These are phyloP conservation scores for Geotrichum candidum DNA, from an alignment of 1,139 yeast species.

Conservation along the genomic window DNA sequence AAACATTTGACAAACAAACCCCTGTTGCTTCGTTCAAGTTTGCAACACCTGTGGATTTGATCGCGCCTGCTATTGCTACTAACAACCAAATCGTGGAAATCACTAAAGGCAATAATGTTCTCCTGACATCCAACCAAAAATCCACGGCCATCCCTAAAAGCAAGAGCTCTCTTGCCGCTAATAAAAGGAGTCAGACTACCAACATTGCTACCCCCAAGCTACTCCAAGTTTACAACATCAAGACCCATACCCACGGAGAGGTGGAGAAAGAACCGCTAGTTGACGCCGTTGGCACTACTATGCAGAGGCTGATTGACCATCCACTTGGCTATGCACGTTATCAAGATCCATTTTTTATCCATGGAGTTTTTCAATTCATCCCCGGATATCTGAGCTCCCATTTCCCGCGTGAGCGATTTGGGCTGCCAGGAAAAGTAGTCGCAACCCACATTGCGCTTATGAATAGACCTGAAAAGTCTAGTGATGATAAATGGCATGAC, in stretches of 20 bases:
- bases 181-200: not conserved
- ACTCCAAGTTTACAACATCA: not conserved
- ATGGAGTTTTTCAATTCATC: not conserved
- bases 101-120: not conserved
- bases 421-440: not conserved
- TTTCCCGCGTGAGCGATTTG: constrained; percentile 2
- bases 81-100: not conserved
- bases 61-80: not conserved
- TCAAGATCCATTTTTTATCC: not conserved
- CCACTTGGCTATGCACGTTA: not conserved
- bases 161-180: not conserved
- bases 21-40: not conserved
- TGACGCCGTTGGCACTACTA: not conserved
- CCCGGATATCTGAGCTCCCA: not conserved
- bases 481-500: constrained; percentile 9
- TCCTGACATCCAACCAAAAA: not conserved
- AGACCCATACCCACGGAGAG: not conserved
- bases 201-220: not conserved
- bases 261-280: not conserved
- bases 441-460: not conserved
- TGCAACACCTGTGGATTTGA: not conserved
- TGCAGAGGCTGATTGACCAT: not conserved
- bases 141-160: not conserved
- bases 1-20: not conserved
- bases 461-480: not conserved